Percentiles rank a stretch among this genome's conserved stretches.
These are phyloP conservation scores for Debaryomyces nepalensis DNA, from an alignment of 1,139 yeast genomes.

Conservation along the genomic window DNA sequence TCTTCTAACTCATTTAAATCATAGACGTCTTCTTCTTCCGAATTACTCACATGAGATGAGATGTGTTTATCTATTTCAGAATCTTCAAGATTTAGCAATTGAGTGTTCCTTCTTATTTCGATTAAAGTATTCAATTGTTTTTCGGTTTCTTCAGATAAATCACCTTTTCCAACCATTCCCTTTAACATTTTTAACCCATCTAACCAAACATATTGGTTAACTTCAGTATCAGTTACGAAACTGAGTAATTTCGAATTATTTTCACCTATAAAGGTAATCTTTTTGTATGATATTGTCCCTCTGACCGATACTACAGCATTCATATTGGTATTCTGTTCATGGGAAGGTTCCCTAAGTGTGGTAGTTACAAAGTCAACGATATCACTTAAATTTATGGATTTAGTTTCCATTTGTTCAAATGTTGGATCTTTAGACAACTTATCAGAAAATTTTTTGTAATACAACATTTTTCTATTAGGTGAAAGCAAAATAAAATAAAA, in stretches of 20 bases:
- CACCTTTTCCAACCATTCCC: constrained; percentile 36
- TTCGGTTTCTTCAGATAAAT: constrained; percentile 61
- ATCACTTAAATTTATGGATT: constrained; percentile 36
- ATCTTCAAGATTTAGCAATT: constrained; percentile 57
- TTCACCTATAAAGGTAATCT: constrained; percentile 53
- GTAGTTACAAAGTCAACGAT: constrained; percentile 48
- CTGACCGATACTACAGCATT: constrained; percentile 53
- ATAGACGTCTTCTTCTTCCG: constrained; percentile 46
- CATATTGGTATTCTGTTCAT: constrained; percentile 41
- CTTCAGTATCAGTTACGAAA: constrained; percentile 74
- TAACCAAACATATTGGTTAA: constrained; percentile 73
- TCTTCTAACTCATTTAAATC: constrained; percentile 46
- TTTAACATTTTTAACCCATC: constrained; percentile 75
- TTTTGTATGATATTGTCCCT: constrained; percentile 60
- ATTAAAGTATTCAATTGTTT: constrained; percentile 60
- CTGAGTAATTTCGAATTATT: constrained; percentile 48
- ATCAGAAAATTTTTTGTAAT: constrained; percentile 62
- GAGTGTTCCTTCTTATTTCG: constrained; percentile 67
- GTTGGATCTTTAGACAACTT: constrained; percentile 57
- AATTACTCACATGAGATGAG: constrained; percentile 26
- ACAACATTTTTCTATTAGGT: constrained; percentile 68
- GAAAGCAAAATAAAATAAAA: constrained; percentile 67
- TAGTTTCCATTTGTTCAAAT: constrained; percentile 55
- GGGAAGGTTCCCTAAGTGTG: constrained; percentile 47
- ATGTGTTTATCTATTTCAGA: constrained; percentile 13